phyloP scores from a whole-genome alignment of 192 early-diverging fungal species.

The Gryganskiella cystojenkinii region DNA sequence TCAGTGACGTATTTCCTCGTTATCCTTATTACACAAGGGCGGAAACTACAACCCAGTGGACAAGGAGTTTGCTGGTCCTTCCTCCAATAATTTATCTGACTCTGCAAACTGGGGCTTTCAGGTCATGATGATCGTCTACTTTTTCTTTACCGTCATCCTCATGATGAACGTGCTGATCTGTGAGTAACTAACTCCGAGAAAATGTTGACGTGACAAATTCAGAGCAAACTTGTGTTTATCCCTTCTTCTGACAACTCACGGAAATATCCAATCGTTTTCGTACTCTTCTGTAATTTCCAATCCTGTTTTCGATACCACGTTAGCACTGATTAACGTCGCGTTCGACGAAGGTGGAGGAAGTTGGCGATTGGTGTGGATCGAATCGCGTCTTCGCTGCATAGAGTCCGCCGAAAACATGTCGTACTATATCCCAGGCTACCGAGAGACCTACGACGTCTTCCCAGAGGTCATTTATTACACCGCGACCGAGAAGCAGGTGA shows the following conservation, averaged over 20 bases:
- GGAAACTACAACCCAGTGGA: not conserved
- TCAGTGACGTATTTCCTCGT: no score
- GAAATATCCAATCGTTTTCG: not conserved
- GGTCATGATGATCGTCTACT: conserved; percentile 3
- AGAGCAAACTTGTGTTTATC: no score
- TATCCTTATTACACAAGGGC: no score
- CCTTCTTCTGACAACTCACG: no score
- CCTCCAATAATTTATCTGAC: no score
- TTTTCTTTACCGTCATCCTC: conserved; percentile 6
- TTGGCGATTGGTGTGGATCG: conserved; percentile 21
- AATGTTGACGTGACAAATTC: no score
- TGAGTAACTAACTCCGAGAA: no score
- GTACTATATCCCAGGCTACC: conserved; percentile 10
- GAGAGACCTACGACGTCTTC: conserved; percentile 4
- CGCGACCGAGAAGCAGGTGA: conserved; percentile 2
- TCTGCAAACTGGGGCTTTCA: not conserved
- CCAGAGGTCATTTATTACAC: conserved; percentile 15
- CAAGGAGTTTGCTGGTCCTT: no score
- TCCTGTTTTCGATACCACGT: not conserved
- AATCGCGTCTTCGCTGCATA: conserved; percentile 8
- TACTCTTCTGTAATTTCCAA: not conserved
- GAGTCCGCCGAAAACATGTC: conserved; percentile 29
- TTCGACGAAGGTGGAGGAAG: conserved; percentile 14
- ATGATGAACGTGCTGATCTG: conserved; percentile 22
- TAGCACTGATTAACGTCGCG: conserved; percentile 19